These are phyloP conservation scores for Pycnococcus provasolii DNA, from an alignment of 139 green algal genomes.

Conservation along the genomic window DNA sequence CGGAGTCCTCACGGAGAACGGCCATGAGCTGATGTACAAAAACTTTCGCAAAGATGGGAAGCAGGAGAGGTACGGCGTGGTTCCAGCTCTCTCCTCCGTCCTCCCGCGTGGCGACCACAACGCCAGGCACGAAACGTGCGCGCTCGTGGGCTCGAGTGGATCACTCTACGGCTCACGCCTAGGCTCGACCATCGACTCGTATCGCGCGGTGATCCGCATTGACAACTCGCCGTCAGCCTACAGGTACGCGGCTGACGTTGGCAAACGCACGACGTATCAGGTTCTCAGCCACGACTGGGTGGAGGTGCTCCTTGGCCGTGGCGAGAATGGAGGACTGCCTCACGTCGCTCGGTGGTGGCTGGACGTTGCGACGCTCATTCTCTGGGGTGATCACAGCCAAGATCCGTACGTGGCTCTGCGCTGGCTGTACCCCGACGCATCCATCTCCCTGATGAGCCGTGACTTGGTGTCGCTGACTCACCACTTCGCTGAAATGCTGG, in stretches of 20 bases:
- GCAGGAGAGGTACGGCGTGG: slow-evolving; percentile 3
- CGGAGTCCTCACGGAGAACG: neutral
- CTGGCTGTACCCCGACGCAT: slow-evolving; percentile 19
- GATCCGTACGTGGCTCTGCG: slow-evolving; percentile 5
- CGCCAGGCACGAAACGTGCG: slow-evolving; percentile 15
- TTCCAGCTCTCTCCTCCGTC: neutral
- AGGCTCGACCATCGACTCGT: slow-evolving; percentile 8
- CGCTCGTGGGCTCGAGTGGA: slow-evolving; percentile 10
- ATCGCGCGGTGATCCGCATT: slow-evolving; percentile 15
- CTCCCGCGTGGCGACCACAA: slow-evolving; percentile 7
- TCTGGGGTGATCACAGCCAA: slow-evolving; percentile 7
- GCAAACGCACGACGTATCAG: slow-evolving; percentile 22
- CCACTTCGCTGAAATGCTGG: neutral
- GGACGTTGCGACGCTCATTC: slow-evolving; percentile 15
- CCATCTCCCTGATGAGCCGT: slow-evolving; percentile 1
- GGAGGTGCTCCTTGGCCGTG: slow-evolving; percentile 5
- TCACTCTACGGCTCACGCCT: slow-evolving; percentile 8
- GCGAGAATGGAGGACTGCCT: neutral
- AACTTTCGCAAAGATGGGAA: neutral
- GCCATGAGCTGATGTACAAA: neutral
- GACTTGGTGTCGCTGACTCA: neutral
- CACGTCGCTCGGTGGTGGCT: slow-evolving; percentile 27
- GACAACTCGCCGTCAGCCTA: slow-evolving; percentile 20
- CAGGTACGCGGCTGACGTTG: slow-evolving; percentile 19
- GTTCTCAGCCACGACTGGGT: slow-evolving; percentile 16